Evolutionary conservation across 805 yeast species (phyloP).

Genomic region (Clavispora asparagi): DNA sequence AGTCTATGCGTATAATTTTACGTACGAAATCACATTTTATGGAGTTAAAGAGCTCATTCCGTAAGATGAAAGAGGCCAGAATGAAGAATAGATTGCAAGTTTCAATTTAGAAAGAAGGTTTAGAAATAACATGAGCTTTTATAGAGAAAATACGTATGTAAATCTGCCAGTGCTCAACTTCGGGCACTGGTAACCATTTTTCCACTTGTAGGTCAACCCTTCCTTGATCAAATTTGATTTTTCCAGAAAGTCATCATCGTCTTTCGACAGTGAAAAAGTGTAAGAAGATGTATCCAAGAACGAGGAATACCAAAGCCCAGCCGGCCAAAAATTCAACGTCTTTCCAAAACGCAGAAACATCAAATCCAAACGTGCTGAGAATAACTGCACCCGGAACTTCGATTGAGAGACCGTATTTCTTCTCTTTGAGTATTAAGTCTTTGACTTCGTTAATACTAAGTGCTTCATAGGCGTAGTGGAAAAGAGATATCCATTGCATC

Average conservation of each 20-base stretch:
- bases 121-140: too few species aligned
- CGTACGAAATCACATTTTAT: too few species aligned
- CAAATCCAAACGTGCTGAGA: conserved; percentile 89
- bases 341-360: conserved; percentile 65
- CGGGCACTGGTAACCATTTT: too few species aligned
- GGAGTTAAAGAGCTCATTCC: too few species aligned
- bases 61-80: too few species aligned
- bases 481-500: conserved; percentile 80
- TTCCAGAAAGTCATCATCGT: conserved; percentile 32
- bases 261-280: conserved; percentile 72
- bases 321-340: conserved; percentile 60
- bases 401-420: conserved; percentile 86
- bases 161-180: too few species aligned
- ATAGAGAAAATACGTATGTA: too few species aligned
- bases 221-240: too few species aligned
- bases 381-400: conserved; percentile 98
- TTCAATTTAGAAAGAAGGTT: too few species aligned
- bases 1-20: too few species aligned
- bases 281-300: conserved; percentile 70
- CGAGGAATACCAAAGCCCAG: conserved; percentile 54
- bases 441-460: conserved; percentile 88
- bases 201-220: too few species aligned
- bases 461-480: conserved; percentile 95
- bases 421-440: conserved; percentile 76
- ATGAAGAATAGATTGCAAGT: too few species aligned